Evolutionary conservation across 1,139 yeast genomes (phyloP).

Genomic region (Magnusiomyces starmeri): DNA sequence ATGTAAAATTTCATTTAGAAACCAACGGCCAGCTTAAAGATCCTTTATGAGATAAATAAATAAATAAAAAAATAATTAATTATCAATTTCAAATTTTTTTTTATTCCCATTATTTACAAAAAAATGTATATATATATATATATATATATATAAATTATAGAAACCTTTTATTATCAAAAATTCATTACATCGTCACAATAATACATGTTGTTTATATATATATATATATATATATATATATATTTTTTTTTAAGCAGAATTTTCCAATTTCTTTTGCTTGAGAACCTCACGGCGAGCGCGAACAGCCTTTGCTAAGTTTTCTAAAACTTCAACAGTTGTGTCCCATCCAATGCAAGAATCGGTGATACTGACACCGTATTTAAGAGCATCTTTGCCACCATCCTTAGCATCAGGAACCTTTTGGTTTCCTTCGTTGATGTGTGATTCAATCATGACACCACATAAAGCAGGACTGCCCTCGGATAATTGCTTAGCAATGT

Average conservation of each 20-base stretch:
- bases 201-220: background rate
- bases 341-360: slow-evolving; percentile 97
- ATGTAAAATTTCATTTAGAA: slow-evolving; percentile 63
- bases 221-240: background rate
- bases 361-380: slow-evolving; percentile 94
- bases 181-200: background rate
- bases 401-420: slow-evolving; percentile 57
- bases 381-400: slow-evolving; percentile 58
- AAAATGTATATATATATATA: too few species aligned
- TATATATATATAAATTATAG: background rate
- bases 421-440: slow-evolving; percentile 87
- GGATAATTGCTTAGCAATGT: slow-evolving; percentile 67
- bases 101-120: background rate
- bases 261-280: slow-evolving; percentile 10
- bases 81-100: background rate
- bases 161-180: background rate
- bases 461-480: slow-evolving; percentile 74
- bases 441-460: slow-evolving; percentile 96
- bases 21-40: slow-evolving; percentile 59
- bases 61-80: background rate
- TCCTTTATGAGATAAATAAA: slow-evolving; percentile 32
- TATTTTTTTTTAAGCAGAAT: slow-evolving; percentile 1
- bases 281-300: slow-evolving; percentile 53
- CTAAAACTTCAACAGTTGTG: slow-evolving; percentile 72
- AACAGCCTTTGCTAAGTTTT: slow-evolving; percentile 73